Evolutionary conservation across 805 yeast species (phyloP), one percentile per base, ranked within the genome.

Genomic region (Schwanniomyces occidentalis): DNA sequence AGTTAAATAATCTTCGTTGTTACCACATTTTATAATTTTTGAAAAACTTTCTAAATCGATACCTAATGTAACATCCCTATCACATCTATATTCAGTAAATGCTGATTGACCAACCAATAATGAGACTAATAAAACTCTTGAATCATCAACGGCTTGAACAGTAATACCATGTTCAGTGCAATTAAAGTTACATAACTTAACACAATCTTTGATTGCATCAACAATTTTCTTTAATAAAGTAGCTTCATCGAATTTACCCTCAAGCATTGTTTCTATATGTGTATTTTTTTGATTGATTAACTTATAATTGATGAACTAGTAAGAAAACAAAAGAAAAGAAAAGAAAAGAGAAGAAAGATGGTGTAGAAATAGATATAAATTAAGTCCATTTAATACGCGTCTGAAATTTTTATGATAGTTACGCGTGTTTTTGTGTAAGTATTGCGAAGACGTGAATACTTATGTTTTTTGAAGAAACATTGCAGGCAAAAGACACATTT

Each of bases 121-220:
- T 14, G 95, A 85, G 25, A 91, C 96, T 46, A 93, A 75, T 45
- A 90, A 76, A 40, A 93, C 96, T 73, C 97, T 87, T 17, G 99
- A 89, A 59, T 89, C 95, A 65, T 93, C 99, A 49, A 93, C 93
- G 17, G 99, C 98, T 71, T 93, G 98, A 15, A 95, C 91, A 8
- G 95, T 84, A 54, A 93, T 83, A 48, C 99, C 99, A 44, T 80
- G 77, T 61, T 86, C 93, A n/a, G 95, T 80, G 70, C 97, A 93
- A 71, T 89, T 93, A 74, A 93, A 87, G 75, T 93, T 93, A 71
- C 97, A 93, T 51, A 90, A 76, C 54, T 86, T 87, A 44, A 93
- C 96, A 56, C 95, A 83, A 58, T 93, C 99, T 59, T 88, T 86
- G 61, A 91, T 85, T 39, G 98, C 82, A 51, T 93, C 99, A 52